Base-by-base conservation (phyloP, 2,329 filamentous ascomycete genomes). In the Mycosphaerella sp. region DNA sequence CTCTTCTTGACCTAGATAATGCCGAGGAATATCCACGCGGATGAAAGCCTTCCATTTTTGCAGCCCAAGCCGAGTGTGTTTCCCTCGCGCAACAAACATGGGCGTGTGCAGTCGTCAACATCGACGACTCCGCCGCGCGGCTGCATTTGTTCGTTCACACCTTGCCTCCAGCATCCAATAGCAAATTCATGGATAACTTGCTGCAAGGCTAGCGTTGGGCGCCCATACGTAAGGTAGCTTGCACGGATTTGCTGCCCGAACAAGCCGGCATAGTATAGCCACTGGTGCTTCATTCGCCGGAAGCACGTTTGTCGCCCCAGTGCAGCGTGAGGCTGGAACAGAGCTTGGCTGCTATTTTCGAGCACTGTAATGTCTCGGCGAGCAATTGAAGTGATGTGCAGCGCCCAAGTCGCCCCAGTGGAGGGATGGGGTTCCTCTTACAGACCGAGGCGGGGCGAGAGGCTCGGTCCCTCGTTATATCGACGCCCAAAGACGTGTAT, bases 151-250 rank as follows among this genome's bases (percentile, higher is more conserved):
- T 9, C 21, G n/a, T 42, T 14, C 9, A 17, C 12, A 38, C 34
- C 10, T n/a, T 38, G 34, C 10, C 34, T 9, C 4, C 26, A 11
- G 34, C 12, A 38, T n/a, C 48, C 48, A 52, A 52, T 52, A 43
- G 46, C 43, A 43, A 46, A 29, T 45, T 23, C 49, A 23, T 39
- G 48, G 12, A 38, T 10, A 7, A 7, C 10, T 11, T n/a, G 11
- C 40, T 17, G 40, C 40, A 42, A n/a, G 14, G 40, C 17, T 52
- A 53, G 51, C 44, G 51, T 53, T 48, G 51, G 51, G 51, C 51
- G 26, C 21, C 45, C 44, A 53, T 53, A 53, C 51, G 51, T 53
- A 17, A 17, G 14, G 14, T 17, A 44, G 51, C 51, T 29, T 29
- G 29, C 41, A 23, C 40, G 48, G 45, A 48, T 47, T 48, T 39